Percentiles rank a stretch among this genome's conserved stretches.
These are phyloP conservation scores for Lyophyllum atratum DNA, from an alignment of 768 basidiomycete genomes.

Conservation along the genomic window DNA sequence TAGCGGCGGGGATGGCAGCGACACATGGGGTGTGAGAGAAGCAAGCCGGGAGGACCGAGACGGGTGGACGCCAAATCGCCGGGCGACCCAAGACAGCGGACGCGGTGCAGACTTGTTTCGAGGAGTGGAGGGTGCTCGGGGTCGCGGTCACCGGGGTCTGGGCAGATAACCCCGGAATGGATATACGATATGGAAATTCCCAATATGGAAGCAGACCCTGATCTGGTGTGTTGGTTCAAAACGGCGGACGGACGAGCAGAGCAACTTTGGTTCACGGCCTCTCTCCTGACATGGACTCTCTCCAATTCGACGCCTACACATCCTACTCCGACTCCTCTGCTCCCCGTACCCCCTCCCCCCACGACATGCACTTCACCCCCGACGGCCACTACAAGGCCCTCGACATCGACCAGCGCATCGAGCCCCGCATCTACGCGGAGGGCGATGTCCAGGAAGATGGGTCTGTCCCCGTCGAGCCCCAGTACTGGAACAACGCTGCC, in stretches of 20 bases:
- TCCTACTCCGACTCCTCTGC: conserved; percentile 70
- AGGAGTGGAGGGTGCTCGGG: conserved; percentile 30
- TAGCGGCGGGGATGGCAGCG: conserved; percentile 2
- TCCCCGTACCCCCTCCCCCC: conserved; percentile 76
- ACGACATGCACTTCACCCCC: conserved; percentile 33
- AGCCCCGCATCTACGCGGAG: conserved; percentile 53
- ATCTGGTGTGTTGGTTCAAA: conserved; percentile 8
- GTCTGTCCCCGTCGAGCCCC: conserved; percentile 43
- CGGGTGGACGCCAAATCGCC: conserved; percentile 16
- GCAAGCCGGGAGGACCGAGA: background rate
- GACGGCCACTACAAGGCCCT: conserved; percentile 27
- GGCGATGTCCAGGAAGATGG: conserved; percentile 45
- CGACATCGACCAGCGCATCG: conserved; percentile 44
- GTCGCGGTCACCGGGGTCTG: conserved; percentile 22
- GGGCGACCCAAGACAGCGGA: conserved; percentile 31
- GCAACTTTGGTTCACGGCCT: background rate
- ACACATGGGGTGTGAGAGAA: background rate
- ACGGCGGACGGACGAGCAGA: background rate
- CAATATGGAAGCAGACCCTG: conserved; percentile 2
- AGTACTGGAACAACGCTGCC: conserved; percentile 31
- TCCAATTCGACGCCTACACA: conserved; percentile 60
- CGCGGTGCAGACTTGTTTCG: conserved; percentile 27
- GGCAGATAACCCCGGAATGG: conserved; percentile 23
- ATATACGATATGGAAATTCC: conserved; percentile 10
- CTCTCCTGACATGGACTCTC: conserved; percentile 40